These are phyloP conservation scores for Metschnikowia henanensis DNA, from an alignment of 805 yeast genomes.

Conservation along the genomic window DNA sequence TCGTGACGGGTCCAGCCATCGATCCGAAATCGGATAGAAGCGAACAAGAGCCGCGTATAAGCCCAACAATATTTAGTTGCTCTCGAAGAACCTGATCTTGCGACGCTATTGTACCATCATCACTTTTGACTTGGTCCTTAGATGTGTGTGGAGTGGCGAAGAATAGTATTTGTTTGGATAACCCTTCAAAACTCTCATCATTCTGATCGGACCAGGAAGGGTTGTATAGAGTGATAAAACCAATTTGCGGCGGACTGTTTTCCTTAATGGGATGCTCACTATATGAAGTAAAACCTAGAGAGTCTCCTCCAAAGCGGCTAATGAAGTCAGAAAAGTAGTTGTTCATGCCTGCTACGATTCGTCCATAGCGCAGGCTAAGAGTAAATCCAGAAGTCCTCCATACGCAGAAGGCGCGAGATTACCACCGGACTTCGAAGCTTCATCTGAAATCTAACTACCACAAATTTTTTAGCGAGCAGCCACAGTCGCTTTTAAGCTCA, in stretches of 20 bases:
- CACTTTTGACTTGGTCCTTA: not conserved
- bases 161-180: slow-evolving; percentile 34
- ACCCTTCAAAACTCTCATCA: slow-evolving; percentile 31
- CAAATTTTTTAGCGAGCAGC: too few relatives aligned
- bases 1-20: slow-evolving; percentile 18
- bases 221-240: slow-evolving; percentile 33
- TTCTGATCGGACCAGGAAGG: slow-evolving; percentile 26
- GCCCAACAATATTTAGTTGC: slow-evolving; percentile 33
- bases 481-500: too few relatives aligned
- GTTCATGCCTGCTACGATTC: slow-evolving; percentile 20
- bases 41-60: slow-evolving; percentile 37
- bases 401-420: too few relatives aligned
- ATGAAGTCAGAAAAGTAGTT: slow-evolving; percentile 33
- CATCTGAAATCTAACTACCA: too few relatives aligned
- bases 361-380: slow-evolving; percentile 3
- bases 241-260: slow-evolving; percentile 14
- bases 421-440: too few relatives aligned
- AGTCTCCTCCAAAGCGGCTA: slow-evolving; percentile 24
- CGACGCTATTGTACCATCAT: slow-evolving; percentile 1
- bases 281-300: slow-evolving; percentile 9
- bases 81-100: slow-evolving; percentile 14
- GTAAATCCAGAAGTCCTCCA: not conserved
- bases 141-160: slow-evolving; percentile 21
- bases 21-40: slow-evolving; percentile 27
- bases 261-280: slow-evolving; percentile 2